Conservation (phyloP, 768 basidiomycete genomes). For the Ephemerocybe angulata region DNA sequence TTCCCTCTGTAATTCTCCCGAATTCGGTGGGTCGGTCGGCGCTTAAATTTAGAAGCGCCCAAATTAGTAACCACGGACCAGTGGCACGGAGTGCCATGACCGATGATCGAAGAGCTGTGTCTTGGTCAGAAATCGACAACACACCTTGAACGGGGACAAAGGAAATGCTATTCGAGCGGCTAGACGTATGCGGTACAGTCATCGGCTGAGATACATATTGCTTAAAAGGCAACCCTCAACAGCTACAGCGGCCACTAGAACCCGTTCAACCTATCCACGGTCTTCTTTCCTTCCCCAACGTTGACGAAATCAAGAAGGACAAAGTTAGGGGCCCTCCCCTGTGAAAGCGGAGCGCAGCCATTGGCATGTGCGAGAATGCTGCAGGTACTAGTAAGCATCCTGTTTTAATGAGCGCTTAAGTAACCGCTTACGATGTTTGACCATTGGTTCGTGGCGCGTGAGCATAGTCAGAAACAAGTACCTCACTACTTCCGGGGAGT, state of each 20-base stretch:
- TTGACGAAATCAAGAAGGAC: slow-evolving; percentile 48
- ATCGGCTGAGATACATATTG: background rate
- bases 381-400: too few relatives aligned
- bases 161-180: too few relatives aligned
- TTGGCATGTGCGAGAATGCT: slow-evolving; percentile 39
- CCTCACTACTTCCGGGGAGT: slow-evolving; percentile 17
- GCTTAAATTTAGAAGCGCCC: too few relatives aligned
- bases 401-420: too few relatives aligned
- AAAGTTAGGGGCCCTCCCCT: slow-evolving; percentile 41
- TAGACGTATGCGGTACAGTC: too few relatives aligned
- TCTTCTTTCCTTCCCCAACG: slow-evolving; percentile 35
- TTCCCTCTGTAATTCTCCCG: too few relatives aligned
- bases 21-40: too few relatives aligned
- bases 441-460: slow-evolving; percentile 27
- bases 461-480: slow-evolving; percentile 27
- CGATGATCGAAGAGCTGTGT: too few relatives aligned
- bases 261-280: slow-evolving; percentile 41
- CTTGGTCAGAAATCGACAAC: too few relatives aligned
- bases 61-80: too few relatives aligned
- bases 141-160: too few relatives aligned
- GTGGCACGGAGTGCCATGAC: too few relatives aligned
- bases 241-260: slow-evolving; percentile 7
- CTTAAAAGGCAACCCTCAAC: background rate
- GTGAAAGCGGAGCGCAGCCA: slow-evolving; percentile 38
- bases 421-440: slow-evolving; percentile 20